Evolutionary conservation across 148 eudicot species (phyloP).

Genomic region (Tetragonia tetragonoides): DNA sequence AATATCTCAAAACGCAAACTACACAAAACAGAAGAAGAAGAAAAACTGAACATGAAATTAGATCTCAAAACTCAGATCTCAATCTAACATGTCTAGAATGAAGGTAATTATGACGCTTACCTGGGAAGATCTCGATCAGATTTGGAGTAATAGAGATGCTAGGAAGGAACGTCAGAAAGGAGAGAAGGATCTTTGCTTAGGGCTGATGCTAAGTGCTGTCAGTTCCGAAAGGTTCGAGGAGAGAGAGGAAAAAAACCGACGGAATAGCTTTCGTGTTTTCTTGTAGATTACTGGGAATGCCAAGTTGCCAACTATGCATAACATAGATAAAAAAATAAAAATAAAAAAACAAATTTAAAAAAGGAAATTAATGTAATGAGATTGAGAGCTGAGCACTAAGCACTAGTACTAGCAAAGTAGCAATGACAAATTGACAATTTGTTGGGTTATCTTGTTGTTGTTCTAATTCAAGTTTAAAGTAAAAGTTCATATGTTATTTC

Average conservation of each 20-base stretch:
- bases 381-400: too few species aligned
- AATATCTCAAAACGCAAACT: neutral
- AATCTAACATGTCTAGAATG: neutral
- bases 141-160: neutral
- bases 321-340: too few species aligned
- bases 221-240: neutral
- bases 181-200: neutral
- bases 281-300: neutral
- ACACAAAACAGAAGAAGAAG: too few species aligned
- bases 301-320: too few species aligned
- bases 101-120: neutral
- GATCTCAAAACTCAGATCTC: neutral
- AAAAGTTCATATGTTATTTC: too few species aligned
- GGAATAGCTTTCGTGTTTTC: neutral
- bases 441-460: too few species aligned
- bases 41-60: neutral
- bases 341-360: too few species aligned
- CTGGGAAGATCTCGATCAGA: conserved; percentile 12
- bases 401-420: too few species aligned
- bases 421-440: too few species aligned
- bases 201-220: neutral
- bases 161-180: neutral
- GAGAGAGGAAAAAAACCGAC: neutral
- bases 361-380: too few species aligned
- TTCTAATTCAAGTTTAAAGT: too few species aligned